These are phyloP conservation scores for Cyberlindnera mrakii DNA, from an alignment of 805 yeast genomes.

Conservation along the genomic window DNA sequence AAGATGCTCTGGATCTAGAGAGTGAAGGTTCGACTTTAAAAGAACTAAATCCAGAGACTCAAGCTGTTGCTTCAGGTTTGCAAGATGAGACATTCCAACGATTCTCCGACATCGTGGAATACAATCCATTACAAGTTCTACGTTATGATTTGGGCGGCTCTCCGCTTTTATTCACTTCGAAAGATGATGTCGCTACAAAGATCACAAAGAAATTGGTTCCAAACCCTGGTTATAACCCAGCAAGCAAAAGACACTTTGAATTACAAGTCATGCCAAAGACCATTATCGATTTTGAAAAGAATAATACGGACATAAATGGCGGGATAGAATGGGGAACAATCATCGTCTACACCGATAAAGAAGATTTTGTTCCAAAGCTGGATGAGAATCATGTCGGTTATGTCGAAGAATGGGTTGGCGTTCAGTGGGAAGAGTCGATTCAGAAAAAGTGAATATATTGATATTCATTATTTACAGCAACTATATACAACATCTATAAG, in stretches of 20 bases:
- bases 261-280: constrained; percentile 93
- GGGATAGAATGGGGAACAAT: constrained; percentile 99
- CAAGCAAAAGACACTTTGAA: constrained; percentile 63
- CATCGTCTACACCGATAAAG: constrained; percentile 68
- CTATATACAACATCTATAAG: constrained; percentile 13
- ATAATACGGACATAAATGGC: constrained; percentile 34
- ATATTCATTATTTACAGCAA: constrained; percentile 4
- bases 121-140: constrained; percentile 81
- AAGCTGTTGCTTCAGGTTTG: constrained; percentile 45
- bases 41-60: constrained; percentile 35
- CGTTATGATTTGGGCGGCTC: constrained; percentile 77
- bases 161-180: constrained; percentile 65
- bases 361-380: constrained; percentile 52
- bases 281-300: constrained; percentile 71
- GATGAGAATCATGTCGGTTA: constrained; percentile 72
- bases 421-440: constrained; percentile 69
- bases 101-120: constrained; percentile 68
- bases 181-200: constrained; percentile 46
- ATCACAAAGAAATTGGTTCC: constrained; percentile 43
- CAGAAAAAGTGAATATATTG: not conserved
- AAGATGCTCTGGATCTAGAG: constrained; percentile 39
- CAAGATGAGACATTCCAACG: constrained; percentile 65
- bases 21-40: constrained; percentile 23
- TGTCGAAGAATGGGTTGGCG: constrained; percentile 74
- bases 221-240: constrained; percentile 52